These are phyloP conservation scores for Zasmidium cellare DNA, from an alignment of 2,329 filamentous ascomycete genomes.

Conservation along the genomic window DNA sequence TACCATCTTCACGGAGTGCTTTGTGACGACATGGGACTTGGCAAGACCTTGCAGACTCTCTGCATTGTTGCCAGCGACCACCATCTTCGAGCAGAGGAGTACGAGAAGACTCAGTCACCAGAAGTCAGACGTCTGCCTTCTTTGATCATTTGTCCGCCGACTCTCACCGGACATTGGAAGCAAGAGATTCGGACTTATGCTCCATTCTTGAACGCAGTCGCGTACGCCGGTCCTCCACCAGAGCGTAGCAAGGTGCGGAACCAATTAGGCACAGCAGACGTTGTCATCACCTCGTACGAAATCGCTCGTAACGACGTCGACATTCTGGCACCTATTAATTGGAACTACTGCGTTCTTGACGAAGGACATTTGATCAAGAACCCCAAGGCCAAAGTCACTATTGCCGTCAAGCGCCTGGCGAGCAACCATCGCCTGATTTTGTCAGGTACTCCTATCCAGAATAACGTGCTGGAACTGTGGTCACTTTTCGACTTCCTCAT, in stretches of 20 bases:
- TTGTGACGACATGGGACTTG: conserved; percentile 98
- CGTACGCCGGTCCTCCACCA: conserved; percentile 85
- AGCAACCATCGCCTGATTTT: conserved; percentile 96
- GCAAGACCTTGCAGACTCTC: conserved; percentile 94
- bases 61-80: conserved; percentile 98
- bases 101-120: conserved; percentile 72
- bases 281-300: conserved; percentile 97
- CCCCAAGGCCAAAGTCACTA: conserved; percentile 90
- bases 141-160: conserved; percentile 93
- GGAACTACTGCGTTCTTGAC: conserved; percentile 97
- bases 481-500: conserved; percentile 98
- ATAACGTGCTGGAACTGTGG: conserved; percentile 96
- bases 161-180: conserved; percentile 96
- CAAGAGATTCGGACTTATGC: conserved; percentile 96
- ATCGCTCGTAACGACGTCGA: conserved; percentile 97
- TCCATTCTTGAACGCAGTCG: conserved; percentile 84
- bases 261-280: conserved; percentile 74
- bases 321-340: conserved; percentile 75
- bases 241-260: conserved; percentile 73
- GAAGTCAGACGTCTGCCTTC: conserved; percentile 83
- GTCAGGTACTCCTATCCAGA: conserved; percentile 95
- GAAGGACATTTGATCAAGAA: conserved; percentile 99
- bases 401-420: conserved; percentile 83
- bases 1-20: conserved; percentile 98
- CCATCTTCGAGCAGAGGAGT: conserved; percentile 89